Conservation (phyloP, 805 yeast genomes). For the Yamadazyma nakazawae region DNA sequence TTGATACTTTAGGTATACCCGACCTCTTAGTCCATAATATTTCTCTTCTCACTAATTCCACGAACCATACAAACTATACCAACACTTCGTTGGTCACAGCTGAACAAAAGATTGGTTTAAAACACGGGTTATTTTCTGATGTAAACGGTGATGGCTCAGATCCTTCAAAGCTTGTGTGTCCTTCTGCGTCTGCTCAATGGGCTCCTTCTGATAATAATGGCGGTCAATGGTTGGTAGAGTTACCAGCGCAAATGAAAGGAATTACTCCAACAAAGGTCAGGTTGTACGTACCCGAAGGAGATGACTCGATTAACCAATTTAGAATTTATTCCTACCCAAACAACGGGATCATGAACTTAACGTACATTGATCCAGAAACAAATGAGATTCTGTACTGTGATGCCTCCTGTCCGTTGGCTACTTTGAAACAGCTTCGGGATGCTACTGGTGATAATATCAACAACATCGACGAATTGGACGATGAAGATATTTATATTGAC, state of each 20-base stretch:
- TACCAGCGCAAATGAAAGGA: constrained; percentile 49
- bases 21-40: constrained; percentile 38
- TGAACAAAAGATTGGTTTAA: constrained; percentile 60
- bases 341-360: constrained; percentile 85
- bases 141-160: constrained; percentile 36
- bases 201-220: constrained; percentile 39
- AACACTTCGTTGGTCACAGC: constrained; percentile 46
- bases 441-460: constrained; percentile 24
- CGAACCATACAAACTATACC: constrained; percentile 25
- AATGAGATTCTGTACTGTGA: constrained; percentile 66
- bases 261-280: constrained; percentile 70
- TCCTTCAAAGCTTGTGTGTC: constrained; percentile 52
- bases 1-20: constrained; percentile 56
- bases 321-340: constrained; percentile 76
- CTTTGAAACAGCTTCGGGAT: constrained; percentile 32
- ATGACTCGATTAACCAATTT: constrained; percentile 56
- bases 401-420: constrained; percentile 79
- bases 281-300: constrained; percentile 57
- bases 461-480: constrained; percentile 18
- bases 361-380: constrained; percentile 74
- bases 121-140: constrained; percentile 51
- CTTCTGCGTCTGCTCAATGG: constrained; percentile 53
- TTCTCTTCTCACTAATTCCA: constrained; percentile 23
- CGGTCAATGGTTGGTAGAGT: constrained; percentile 63
- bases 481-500: constrained; percentile 23